Evolutionary conservation across 2,329 filamentous ascomycete species (phyloP).

Genomic region (Ceratocystis variospora): DNA sequence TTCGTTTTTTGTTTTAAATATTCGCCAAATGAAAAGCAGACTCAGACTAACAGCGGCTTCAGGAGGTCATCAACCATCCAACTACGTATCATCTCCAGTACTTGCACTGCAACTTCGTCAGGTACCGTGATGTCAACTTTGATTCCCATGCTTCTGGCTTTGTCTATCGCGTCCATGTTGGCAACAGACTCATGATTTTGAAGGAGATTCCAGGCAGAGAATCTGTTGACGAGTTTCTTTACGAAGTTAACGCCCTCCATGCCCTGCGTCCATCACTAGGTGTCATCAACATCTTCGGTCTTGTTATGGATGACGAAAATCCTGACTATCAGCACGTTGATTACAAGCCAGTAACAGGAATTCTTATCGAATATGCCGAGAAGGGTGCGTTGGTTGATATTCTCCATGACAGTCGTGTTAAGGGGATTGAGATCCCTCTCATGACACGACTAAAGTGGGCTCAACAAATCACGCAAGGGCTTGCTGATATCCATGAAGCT

Average conservation of each 20-base stretch:
- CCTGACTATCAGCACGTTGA: conserved; percentile 23
- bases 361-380: conserved; percentile 78
- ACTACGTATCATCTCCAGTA: conserved; percentile 59
- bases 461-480: conserved; percentile 72
- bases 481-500: conserved; percentile 86
- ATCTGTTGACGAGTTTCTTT: conserved; percentile 89
- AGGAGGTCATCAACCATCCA: conserved; percentile 83
- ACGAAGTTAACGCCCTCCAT: conserved; percentile 91
- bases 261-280: conserved; percentile 56
- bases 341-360: conserved; percentile 61
- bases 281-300: conserved; percentile 75
- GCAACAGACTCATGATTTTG: conserved; percentile 65
- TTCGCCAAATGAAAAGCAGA: background rate
- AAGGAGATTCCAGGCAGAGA: conserved; percentile 97
- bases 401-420: conserved; percentile 54
- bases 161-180: conserved; percentile 77
- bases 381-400: conserved; percentile 81
- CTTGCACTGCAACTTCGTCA: conserved; percentile 49
- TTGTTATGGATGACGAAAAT: conserved; percentile 81
- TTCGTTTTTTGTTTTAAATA: background rate
- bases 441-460: conserved; percentile 71
- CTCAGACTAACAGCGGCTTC: conserved; percentile 18
- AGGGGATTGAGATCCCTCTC: conserved; percentile 46
- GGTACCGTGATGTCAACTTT: conserved; percentile 66
- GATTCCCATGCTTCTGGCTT: conserved; percentile 92